A percentile compares a stretch with the other conserved stretches of the same genome.
Conservation (phyloP, 2,329 filamentous ascomycete genomes). For the Paramyrothecium roridum region DNA sequence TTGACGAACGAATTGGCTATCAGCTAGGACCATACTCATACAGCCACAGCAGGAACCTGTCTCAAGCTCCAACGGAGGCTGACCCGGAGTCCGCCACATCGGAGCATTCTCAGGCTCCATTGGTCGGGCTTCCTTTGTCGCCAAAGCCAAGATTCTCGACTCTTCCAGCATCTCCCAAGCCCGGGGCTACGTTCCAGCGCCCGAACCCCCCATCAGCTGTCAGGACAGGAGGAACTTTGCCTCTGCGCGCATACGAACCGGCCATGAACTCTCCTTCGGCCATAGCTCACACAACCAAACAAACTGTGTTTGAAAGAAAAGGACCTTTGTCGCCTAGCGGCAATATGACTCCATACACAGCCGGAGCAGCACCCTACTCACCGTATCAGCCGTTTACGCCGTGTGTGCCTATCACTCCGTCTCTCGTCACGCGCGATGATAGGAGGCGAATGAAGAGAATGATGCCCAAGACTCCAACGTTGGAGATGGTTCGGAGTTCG, state of each 20-base stretch:
- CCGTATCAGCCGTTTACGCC: conserved; percentile 79
- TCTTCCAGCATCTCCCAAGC: conserved; percentile 49
- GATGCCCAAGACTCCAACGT: conserved; percentile 60
- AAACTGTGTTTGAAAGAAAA: conserved; percentile 61
- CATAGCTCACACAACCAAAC: conserved; percentile 50
- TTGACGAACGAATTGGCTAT: conserved; percentile 52
- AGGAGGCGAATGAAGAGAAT: conserved; percentile 65
- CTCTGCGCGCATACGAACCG: conserved; percentile 61
- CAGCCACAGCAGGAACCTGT: conserved; percentile 32
- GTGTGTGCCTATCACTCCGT: conserved; percentile 73
- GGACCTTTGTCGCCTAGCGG: conserved; percentile 53
- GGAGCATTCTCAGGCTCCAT: conserved; percentile 45
- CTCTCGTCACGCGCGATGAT: conserved; percentile 67
- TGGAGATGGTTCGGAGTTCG: conserved; percentile 58
- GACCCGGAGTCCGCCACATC: conserved; percentile 52
- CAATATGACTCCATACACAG: conserved; percentile 60
- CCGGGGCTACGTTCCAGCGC: conserved; percentile 46
- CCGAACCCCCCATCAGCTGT: conserved; percentile 51
- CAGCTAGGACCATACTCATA: conserved; percentile 24
- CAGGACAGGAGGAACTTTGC: conserved; percentile 54
- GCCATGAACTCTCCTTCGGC: conserved; percentile 47
- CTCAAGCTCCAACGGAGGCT: conserved; percentile 34
- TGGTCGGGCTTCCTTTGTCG: conserved; percentile 48
- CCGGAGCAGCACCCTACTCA: conserved; percentile 64
- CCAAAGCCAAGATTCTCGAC: conserved; percentile 33